Conservation (phyloP, 306 rosid genomes). For the Trifolium pratense region DNA sequence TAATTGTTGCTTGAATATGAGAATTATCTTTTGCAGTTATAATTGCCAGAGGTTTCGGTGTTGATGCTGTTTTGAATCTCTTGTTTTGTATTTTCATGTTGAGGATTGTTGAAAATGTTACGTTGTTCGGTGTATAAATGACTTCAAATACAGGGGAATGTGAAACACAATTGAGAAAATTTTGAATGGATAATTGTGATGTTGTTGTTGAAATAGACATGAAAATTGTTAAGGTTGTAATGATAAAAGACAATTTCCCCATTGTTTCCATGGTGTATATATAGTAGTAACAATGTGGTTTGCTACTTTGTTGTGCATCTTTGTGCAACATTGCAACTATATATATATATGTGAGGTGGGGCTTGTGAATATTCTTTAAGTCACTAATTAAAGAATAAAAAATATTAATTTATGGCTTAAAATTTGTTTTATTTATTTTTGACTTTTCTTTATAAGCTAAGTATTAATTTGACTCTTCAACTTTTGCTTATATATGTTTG, state of each 20-base stretch:
- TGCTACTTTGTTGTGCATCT: neutral
- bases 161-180: slow-evolving; percentile 30
- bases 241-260: neutral
- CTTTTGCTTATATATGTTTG: too few species aligned
- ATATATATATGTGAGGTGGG: too few species aligned
- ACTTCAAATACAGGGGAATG: neutral
- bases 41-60: slow-evolving; percentile 45
- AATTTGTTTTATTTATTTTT: too few species aligned
- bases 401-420: too few species aligned
- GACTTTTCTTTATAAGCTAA: too few species aligned
- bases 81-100: slow-evolving; percentile 30
- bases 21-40: neutral
- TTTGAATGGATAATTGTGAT: slow-evolving; percentile 5
- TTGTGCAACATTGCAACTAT: neutral
- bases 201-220: neutral
- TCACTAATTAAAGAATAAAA: too few species aligned
- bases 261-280: neutral
- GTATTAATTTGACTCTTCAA: too few species aligned
- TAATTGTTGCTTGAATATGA: slow-evolving; percentile 38
- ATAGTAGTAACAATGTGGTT: neutral
- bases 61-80: slow-evolving; percentile 27
- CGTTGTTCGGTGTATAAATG: slow-evolving; percentile 19
- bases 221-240: neutral
- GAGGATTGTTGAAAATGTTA: slow-evolving; percentile 32
- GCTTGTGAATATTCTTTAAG: too few species aligned